A percentile compares a stretch with the other conserved stretches of the same genome.
These are phyloP conservation scores for Scenedesmus sp. DNA, from an alignment of 163 green algal genomes.

Conservation along the genomic window DNA sequence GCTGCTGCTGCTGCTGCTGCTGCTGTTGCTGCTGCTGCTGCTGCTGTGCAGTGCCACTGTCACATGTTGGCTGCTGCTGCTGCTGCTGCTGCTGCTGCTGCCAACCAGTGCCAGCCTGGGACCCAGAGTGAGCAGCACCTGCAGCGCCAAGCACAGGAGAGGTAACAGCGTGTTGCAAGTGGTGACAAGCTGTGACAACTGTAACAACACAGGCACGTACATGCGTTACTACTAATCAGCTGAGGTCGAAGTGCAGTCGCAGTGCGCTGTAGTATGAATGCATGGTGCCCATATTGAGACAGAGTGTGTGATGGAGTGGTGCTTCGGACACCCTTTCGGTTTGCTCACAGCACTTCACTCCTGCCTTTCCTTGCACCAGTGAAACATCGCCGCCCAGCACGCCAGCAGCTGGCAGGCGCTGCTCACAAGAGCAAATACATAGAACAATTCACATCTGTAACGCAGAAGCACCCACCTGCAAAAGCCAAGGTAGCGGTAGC, in stretches of 20 bases:
- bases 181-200: background rate
- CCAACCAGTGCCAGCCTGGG: background rate
- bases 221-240: too few relatives aligned
- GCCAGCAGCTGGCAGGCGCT: background rate
- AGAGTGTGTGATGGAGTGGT: too few relatives aligned
- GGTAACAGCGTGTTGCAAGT: background rate
- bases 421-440: background rate
- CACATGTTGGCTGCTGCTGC: conserved; percentile 1
- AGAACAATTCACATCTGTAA: background rate
- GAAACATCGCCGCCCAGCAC: background rate
- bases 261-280: too few relatives aligned
- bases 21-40: background rate
- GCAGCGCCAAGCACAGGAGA: background rate
- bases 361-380: too few relatives aligned
- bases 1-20: too few relatives aligned
- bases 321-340: too few relatives aligned
- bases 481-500: background rate
- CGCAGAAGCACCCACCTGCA: background rate
- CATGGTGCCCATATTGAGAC: too few relatives aligned
- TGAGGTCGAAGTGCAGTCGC: too few relatives aligned
- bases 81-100: conserved; percentile 32
- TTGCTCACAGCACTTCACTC: too few relatives aligned
- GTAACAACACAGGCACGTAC: too few relatives aligned
- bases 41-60: background rate
- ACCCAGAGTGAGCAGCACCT: conserved; percentile 11